phyloP scores from a whole-genome alignment of 2,329 filamentous ascomycete genomes.

The Talaromyces sp. region DNA sequence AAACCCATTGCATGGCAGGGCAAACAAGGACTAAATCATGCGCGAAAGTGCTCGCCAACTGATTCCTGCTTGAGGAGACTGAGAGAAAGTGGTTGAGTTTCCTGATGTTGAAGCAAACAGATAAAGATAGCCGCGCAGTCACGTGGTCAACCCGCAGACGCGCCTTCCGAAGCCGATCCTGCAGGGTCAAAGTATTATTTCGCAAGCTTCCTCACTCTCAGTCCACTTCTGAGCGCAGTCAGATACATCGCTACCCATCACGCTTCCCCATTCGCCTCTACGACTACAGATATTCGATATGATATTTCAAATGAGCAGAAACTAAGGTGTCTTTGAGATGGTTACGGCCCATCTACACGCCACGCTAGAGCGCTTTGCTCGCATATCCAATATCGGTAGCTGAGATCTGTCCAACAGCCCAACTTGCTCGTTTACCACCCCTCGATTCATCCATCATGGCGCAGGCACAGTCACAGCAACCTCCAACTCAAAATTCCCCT shows the following conservation, averaged over 20 bases:
- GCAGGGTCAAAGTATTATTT: conserved; percentile 16
- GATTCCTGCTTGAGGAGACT: neutral
- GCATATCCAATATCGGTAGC: conserved; percentile 21
- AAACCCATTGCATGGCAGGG: neutral
- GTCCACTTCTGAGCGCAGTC: conserved; percentile 6
- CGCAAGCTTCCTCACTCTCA: conserved; percentile 16
- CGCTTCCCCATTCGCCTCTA: neutral
- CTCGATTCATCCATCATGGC: conserved; percentile 47
- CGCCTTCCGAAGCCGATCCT: conserved; percentile 12
- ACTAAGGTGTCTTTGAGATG: conserved; percentile 30
- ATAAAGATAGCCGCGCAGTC: conserved; percentile 14
- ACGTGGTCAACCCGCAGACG: conserved; percentile 24
- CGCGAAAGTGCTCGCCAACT: neutral
- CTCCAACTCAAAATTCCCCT: conserved; percentile 34
- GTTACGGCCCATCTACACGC: conserved; percentile 31
- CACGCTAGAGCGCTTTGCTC: conserved; percentile 38
- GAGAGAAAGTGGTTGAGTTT: neutral
- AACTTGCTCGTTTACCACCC: neutral
- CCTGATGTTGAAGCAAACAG: too few species aligned
- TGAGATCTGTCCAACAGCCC: conserved; percentile 5
- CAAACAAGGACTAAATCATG: neutral
- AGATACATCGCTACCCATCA: conserved; percentile 18
- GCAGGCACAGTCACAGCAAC: conserved; percentile 53
- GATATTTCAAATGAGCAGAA: neutral
- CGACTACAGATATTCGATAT: neutral